These are phyloP conservation scores for Chaetomiaceae sp. DNA, from an alignment of 2,329 filamentous ascomycete genomes.

Conservation along the genomic window DNA sequence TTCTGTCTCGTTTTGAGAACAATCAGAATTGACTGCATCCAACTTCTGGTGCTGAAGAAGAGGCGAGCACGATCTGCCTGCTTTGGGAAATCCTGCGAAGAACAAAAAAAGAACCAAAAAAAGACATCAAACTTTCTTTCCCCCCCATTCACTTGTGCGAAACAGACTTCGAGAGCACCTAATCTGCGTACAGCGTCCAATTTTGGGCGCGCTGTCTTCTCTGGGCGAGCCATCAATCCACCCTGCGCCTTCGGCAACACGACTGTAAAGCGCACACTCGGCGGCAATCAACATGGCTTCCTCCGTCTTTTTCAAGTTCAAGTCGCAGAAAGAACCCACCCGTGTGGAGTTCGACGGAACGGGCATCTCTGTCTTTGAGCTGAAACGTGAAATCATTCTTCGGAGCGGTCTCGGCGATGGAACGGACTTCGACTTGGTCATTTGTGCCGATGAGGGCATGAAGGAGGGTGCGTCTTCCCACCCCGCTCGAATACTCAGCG, in stretches of 20 bases:
- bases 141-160: slow-evolving; percentile 22
- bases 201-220: slow-evolving; percentile 13
- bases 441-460: slow-evolving; percentile 80
- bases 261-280: slow-evolving; percentile 12
- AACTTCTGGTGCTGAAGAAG: slow-evolving; percentile 34
- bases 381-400: slow-evolving; percentile 97
- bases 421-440: slow-evolving; percentile 90
- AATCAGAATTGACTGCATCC: slow-evolving; percentile 51
- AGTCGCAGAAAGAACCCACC: slow-evolving; percentile 92
- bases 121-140: slow-evolving; percentile 19
- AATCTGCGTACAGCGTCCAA: slow-evolving; percentile 15
- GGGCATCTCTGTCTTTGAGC: slow-evolving; percentile 94
- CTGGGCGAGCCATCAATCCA: slow-evolving; percentile 11
- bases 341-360: slow-evolving; percentile 96
- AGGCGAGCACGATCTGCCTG: slow-evolving; percentile 29
- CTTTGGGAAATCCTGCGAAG: slow-evolving; percentile 21
- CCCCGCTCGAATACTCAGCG: neutral
- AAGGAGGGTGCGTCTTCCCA: slow-evolving; percentile 65
- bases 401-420: slow-evolving; percentile 92
- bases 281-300: slow-evolving; percentile 67
- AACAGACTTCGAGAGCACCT: slow-evolving; percentile 17
- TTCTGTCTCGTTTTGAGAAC: slow-evolving; percentile 37
- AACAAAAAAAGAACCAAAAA: slow-evolving; percentile 16
- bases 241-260: slow-evolving; percentile 4
- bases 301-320: slow-evolving; percentile 99